Conservation (phyloP, 306 rosid species). For the Luffa aegyptiaca region DNA sequence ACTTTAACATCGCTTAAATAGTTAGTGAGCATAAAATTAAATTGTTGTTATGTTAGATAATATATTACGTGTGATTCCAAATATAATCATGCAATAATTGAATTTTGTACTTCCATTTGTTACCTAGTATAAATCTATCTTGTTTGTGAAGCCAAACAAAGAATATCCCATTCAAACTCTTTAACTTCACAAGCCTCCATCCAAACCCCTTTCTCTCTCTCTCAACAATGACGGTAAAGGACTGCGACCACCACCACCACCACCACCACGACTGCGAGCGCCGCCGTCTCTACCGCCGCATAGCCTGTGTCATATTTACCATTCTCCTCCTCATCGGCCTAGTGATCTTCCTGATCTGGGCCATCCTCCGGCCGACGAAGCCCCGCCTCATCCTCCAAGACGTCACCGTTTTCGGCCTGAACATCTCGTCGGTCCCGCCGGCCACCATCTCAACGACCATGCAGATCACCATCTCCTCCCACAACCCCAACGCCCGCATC, state of each 20-base stretch:
- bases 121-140: background rate
- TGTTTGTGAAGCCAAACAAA: background rate
- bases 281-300: slow-evolving; percentile 16
- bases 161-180: background rate
- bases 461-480: slow-evolving; percentile 44
- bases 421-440: slow-evolving; percentile 25
- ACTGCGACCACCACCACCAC: slow-evolving; percentile 38
- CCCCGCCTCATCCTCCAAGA: slow-evolving; percentile 59
- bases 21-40: too few relatives aligned
- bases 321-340: slow-evolving; percentile 23
- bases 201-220: background rate
- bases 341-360: slow-evolving; percentile 35
- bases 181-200: background rate
- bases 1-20: too few relatives aligned
- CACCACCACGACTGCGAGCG: slow-evolving; percentile 7
- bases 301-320: background rate
- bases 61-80: background rate
- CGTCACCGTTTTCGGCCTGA: slow-evolving; percentile 47
- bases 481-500: slow-evolving; percentile 44
- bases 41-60: too few relatives aligned
- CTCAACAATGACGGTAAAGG: slow-evolving; percentile 30
- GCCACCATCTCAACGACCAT: slow-evolving; percentile 33
- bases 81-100: background rate
- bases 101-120: background rate
- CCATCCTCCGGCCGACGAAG: slow-evolving; percentile 43